Evolutionary conservation across 176 grass and related monocot genomes (phyloP).

Genomic region (Hsuehochloa calcarea): DNA sequence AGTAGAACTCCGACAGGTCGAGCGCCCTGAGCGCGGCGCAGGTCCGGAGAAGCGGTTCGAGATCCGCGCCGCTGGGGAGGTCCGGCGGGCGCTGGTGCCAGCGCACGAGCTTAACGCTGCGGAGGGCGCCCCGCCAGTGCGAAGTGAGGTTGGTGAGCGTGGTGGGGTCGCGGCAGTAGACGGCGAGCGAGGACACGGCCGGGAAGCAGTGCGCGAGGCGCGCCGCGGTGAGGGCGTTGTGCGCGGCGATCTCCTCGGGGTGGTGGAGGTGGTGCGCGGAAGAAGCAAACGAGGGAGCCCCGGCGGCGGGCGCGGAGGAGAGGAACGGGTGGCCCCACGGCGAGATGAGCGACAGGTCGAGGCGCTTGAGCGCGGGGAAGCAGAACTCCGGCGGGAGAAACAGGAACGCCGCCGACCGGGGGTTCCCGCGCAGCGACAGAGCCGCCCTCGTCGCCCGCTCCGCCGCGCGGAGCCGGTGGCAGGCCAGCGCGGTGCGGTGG

Average conservation of each 20-base stretch:
- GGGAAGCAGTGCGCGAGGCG: conserved; percentile 65
- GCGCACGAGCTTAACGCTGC: conserved; percentile 69
- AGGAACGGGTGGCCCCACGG: conserved; percentile 81
- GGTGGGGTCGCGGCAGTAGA: conserved; percentile 90
- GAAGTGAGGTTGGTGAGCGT: conserved; percentile 50
- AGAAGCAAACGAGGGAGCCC: neutral
- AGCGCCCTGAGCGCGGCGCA: conserved; percentile 50
- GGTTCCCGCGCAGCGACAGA: conserved; percentile 78
- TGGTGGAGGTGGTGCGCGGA: neutral
- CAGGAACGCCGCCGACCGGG: conserved; percentile 29
- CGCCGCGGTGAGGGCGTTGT: conserved; percentile 24
- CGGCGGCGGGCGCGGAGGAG: conserved; percentile 11
- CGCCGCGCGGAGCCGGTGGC: conserved; percentile 43
- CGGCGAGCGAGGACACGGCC: conserved; percentile 45
- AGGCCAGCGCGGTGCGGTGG: conserved; percentile 56
- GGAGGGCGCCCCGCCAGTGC: conserved; percentile 51
- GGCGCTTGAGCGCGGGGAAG: conserved; percentile 66
- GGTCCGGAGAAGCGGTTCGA: conserved; percentile 53
- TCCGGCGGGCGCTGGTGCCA: conserved; percentile 79
- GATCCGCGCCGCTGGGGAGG: conserved; percentile 61
- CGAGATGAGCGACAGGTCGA: conserved; percentile 85
- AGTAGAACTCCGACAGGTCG: conserved; percentile 95
- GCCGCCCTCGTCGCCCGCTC: conserved; percentile 65
- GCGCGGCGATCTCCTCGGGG: conserved; percentile 14
- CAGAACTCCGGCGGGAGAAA: conserved; percentile 44